Base-by-base conservation (phyloP, 345 rosid species). In the Crucihimalaya himalaica region DNA sequence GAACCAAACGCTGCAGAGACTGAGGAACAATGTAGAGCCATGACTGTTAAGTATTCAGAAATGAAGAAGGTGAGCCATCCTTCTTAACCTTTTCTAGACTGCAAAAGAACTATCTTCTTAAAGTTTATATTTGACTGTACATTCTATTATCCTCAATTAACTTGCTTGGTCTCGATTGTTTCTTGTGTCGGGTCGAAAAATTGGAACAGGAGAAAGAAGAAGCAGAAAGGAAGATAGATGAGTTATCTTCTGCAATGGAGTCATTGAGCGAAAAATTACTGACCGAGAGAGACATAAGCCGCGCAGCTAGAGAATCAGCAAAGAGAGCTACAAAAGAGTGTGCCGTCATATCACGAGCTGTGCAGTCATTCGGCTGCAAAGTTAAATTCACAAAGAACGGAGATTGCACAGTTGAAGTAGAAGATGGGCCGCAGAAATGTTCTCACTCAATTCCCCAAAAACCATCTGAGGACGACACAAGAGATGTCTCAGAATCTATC, bases 341-440 rank as follows among this genome's bases (percentile, higher is more conserved):
- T 21, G 82, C 78, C 19, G 89, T 84, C 15, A 77, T 95, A 79
- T 84, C 83, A 74, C 83, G 96, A 71, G 99, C 99, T 21, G 29
- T 95, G 50, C 86, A 87, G 74, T 87, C 98, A 32, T 57, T 95
- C 34, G 99, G 99, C 25, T 95, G 96, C 88, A 88, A 85, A 74
- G 92, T 95, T 66, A 82, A 85, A 42, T 88, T 92, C 78, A 81
- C 86, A 16, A 84, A 79, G 46, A 71, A 76, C 20, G 86, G 91
- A 37, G 96, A 85, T 70, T 83, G 87, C 40, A 66, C 83, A 10
- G 82, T 86, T 21, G 96, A 84, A 68, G 80, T 87, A 48, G 92
- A 86, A 76, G 77, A 47, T 63, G 80, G 63, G 72, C 57, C 78
- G 1, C 63, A 37, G 51, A 79, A 57, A 37, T 77, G 75, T 67